Evolutionary conservation across 805 yeast species (phyloP), one percentile per base, ranked within the genome.

Genomic region (Pichia nakasei): DNA sequence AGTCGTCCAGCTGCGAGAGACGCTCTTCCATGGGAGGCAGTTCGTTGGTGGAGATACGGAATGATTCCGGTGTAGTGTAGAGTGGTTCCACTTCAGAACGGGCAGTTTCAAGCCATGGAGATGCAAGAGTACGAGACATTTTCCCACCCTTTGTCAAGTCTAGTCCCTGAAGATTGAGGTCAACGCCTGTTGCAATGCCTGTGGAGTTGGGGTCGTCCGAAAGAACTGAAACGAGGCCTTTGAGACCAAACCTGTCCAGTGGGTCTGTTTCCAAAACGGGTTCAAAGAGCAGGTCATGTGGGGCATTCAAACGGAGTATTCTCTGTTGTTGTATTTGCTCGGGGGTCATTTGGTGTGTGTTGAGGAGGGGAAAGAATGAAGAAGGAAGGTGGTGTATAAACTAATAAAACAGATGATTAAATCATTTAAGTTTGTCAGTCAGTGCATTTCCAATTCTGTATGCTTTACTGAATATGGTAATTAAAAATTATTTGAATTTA

Each of bases 91-190:
- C 96, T 51, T 85, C 89, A 43, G 89, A 80, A 55, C 94, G 73
- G 9, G 93, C 78, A 1, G 96, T 85, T 58, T 93, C 97, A 34
- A 84, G 73, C 97, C 98, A 91, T 12, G 98, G 98, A 3, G 95
- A 84, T 21, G 94, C 82, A 56, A 91, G 78, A 8, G 80, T 77
- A 50, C 73, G 68, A 24, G 85, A 70, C 29, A 85, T 61, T 44
- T 73, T 69, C 19, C 59, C 64, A 38, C 55, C 48, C 26, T 56
- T 55, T 3, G 67, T 58, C 51, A 85, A 63, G 52, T 82, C 80
- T 35, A 84, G 64, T 1, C 91, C 93, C 29, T 81, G 59, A 54
- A 78, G 73, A 45, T 73, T 75, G 37, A 85, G 64, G 56, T 87
- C 95, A 22, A 80, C 78, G 9, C 95, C 95, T 44, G 85, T 67